A percentile compares a stretch with the other conserved stretches of the same genome.
phyloP scores from a whole-genome alignment of 495 filamentous ascomycete species.

The Tuber calosporum region DNA sequence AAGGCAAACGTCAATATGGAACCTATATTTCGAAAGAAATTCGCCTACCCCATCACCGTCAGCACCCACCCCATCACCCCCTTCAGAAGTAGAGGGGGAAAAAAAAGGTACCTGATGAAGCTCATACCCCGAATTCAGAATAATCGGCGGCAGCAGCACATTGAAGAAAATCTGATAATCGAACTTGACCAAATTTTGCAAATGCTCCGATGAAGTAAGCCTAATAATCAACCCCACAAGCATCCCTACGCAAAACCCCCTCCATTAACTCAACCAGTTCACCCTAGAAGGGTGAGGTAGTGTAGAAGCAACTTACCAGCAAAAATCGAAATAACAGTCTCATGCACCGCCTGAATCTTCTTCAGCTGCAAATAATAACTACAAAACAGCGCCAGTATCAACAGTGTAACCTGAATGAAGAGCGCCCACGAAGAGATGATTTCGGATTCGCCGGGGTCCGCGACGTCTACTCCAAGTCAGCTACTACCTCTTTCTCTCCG shows the following conservation, averaged over 20 bases:
- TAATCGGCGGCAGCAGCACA: slow-evolving; percentile 91
- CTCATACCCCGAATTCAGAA: slow-evolving; percentile 94
- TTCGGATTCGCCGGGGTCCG: slow-evolving; percentile 64
- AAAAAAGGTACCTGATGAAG: slow-evolving; percentile 62
- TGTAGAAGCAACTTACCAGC: slow-evolving; percentile 57
- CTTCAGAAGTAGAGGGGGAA: slow-evolving; percentile 6
- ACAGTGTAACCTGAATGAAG: slow-evolving; percentile 86
- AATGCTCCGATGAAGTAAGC: slow-evolving; percentile 66
- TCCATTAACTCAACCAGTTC: neutral
- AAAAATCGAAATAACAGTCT: slow-evolving; percentile 97
- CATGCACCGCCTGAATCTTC: slow-evolving; percentile 94
- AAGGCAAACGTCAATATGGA: slow-evolving; percentile 98
- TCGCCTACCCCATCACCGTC: slow-evolving; percentile 49
- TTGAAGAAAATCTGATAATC: slow-evolving; percentile 99
- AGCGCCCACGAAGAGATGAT: slow-evolving; percentile 92
- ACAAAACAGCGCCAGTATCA: slow-evolving; percentile 90
- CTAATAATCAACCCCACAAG: slow-evolving; percentile 85
- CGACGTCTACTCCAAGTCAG: slow-evolving; percentile 27
- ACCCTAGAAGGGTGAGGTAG: neutral
- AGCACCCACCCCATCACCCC: neutral
- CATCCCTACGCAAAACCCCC: slow-evolving; percentile 61
- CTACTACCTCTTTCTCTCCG: neutral
- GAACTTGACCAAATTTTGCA: slow-evolving; percentile 84
- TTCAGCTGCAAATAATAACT: slow-evolving; percentile 92
- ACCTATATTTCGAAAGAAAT: slow-evolving; percentile 97